Evolutionary conservation across 345 rosid species (phyloP), one percentile per base, ranked within the genome.

Genomic region (Toxicodendron radicans): DNA sequence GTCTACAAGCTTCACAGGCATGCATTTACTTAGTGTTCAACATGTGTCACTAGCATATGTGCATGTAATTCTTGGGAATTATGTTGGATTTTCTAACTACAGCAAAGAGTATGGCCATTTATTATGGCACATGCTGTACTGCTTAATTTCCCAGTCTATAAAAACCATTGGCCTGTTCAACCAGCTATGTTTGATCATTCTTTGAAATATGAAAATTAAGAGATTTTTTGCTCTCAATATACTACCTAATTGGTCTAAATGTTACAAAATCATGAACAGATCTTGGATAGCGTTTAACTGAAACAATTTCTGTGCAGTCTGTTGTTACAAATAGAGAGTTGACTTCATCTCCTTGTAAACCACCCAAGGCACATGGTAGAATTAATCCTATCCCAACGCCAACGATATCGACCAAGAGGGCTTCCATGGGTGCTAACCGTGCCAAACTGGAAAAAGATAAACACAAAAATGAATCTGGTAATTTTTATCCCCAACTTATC

Each of bases 391-490:
- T 78, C 58, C 67, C 87, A 62, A 68, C 86, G 61, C 67, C 88
- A 62, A 72, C 87, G 58, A 51, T 89, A 77, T 79, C 85, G 71
- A 70, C 81, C 48, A 88, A 85, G 72, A 83, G 91, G 84, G 86
- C 76, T 62, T 86, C 90, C 8, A 68, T 86, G 49, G 83, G 90
- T 79, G 73, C 79, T 79, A 87, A 83, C 70, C 82, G 71, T 75
- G 57, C 75, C 75, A 87, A 85, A 88, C 74, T 51, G 58, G 92
- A 90, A 75, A 93, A 77, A 77, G 86, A 78, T 71, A 75, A 5
- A 64, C 73, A 70, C 66, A 88, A 80, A 80, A 41, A 46, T 75
- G 69, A 74, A 53, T 68, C 74, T 5, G 87, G 88, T 87, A 73
- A 79, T 73, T 49, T 49, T 66, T 49, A 38, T 7, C 30, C 73